phyloP scores from a whole-genome alignment of 805 yeast species.

The Yamadazyma philogaea region DNA sequence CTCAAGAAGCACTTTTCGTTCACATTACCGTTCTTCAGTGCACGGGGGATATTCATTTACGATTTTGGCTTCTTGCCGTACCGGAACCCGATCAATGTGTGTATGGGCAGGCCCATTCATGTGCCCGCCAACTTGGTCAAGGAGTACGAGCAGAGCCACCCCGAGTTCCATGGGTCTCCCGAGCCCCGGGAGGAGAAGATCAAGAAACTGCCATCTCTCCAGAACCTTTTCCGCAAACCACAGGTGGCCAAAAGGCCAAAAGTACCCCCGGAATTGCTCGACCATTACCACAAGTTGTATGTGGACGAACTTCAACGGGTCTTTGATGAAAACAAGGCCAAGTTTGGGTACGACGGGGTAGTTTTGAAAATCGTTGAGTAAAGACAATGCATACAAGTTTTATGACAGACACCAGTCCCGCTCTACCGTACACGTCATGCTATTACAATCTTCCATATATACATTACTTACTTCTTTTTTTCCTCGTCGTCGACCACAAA shows the following conservation, averaged over 20 bases:
- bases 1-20: constrained; percentile 72
- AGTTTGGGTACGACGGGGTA: constrained; percentile 50
- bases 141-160: constrained; percentile 30
- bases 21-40: constrained; percentile 87
- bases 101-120: constrained; percentile 65
- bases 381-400: neutral
- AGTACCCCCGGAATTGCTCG: constrained; percentile 45
- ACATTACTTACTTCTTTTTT: neutral
- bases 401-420: too few species aligned
- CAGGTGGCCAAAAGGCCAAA: constrained; percentile 22
- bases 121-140: constrained; percentile 44
- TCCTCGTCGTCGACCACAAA: constrained; percentile 5
- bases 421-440: too few species aligned
- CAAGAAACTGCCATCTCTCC: constrained; percentile 8
- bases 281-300: constrained; percentile 70
- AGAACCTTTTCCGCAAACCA: constrained; percentile 25
- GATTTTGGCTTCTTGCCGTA: constrained; percentile 90
- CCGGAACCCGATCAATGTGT: constrained; percentile 74
- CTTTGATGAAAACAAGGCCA: constrained; percentile 63
- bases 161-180: constrained; percentile 21
- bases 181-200: constrained; percentile 2
- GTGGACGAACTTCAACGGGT: constrained; percentile 58
- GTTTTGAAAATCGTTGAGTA: constrained; percentile 44
- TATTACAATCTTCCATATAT: neutral
- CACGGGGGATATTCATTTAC: constrained; percentile 88